Conservation (phyloP, 176 grass and related monocot genomes). For the Alopecurus myosuroides region DNA sequence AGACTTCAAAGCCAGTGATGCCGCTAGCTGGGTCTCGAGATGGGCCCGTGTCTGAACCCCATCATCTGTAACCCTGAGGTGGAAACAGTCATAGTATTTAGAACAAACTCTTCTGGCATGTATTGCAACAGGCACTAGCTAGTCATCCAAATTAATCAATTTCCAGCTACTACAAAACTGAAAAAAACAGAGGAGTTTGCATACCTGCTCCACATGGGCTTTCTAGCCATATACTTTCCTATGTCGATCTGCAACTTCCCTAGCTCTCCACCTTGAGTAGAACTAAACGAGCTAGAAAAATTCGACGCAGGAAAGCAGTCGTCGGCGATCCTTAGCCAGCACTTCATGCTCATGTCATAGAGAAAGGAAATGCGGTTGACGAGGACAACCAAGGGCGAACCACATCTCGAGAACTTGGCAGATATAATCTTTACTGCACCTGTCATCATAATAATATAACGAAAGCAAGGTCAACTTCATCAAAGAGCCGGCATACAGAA, state of each 20-base stretch:
- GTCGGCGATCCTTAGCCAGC: constrained; percentile 92
- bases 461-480: constrained; percentile 13
- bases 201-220: constrained; percentile 81
- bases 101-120: not conserved
- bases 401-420: constrained; percentile 85
- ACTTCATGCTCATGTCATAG: constrained; percentile 78
- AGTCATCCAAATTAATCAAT: constrained; percentile 1
- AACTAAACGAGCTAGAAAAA: constrained; percentile 71
- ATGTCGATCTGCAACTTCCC: constrained; percentile 81
- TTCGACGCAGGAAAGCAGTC: constrained; percentile 89
- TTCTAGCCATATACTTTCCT: constrained; percentile 75
- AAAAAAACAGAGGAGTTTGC: not conserved
- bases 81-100: not conserved
- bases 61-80: constrained; percentile 66
- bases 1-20: constrained; percentile 75
- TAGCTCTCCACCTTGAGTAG: constrained; percentile 70
- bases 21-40: constrained; percentile 87
- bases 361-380: constrained; percentile 77
- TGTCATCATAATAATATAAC: constrained; percentile 24
- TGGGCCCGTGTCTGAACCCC: constrained; percentile 81
- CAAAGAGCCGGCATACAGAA: not conserved
- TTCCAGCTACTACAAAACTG: not conserved
- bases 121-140: not conserved
- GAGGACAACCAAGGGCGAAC: constrained; percentile 82
- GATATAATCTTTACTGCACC: constrained; percentile 87